Evolutionary conservation across 2,329 filamentous ascomycete genomes (phyloP).

Genomic region (Ilyonectria mors-panacis): DNA sequence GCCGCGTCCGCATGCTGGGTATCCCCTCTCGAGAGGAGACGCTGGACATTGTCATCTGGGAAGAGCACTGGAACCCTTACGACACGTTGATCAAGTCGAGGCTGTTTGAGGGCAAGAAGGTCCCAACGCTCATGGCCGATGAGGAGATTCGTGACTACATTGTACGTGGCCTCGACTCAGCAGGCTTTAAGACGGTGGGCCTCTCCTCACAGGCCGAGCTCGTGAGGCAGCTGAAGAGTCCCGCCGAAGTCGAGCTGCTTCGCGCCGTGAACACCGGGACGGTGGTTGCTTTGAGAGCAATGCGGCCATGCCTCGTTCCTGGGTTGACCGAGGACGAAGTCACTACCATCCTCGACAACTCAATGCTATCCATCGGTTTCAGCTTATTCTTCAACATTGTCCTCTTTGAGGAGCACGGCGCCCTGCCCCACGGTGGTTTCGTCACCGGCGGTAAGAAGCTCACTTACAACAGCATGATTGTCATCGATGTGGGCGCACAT

Average conservation of each 20-base stretch:
- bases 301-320: slow-evolving; percentile 68
- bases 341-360: slow-evolving; percentile 67
- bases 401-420: slow-evolving; percentile 70
- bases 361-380: slow-evolving; percentile 68
- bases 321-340: slow-evolving; percentile 73
- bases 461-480: slow-evolving; percentile 68
- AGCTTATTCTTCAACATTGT: slow-evolving; percentile 75
- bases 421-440: slow-evolving; percentile 68
- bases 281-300: slow-evolving; percentile 71
- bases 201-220: slow-evolving; percentile 68
- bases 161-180: slow-evolving; percentile 66
- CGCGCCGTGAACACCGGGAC: slow-evolving; percentile 76
- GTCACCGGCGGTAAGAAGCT: slow-evolving; percentile 66
- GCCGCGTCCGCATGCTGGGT: slow-evolving; percentile 69
- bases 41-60: slow-evolving; percentile 71
- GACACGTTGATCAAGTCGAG: slow-evolving; percentile 63
- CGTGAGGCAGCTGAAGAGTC: slow-evolving; percentile 71
- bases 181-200: slow-evolving; percentile 70
- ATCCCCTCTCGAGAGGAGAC: slow-evolving; percentile 67
- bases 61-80: slow-evolving; percentile 77
- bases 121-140: slow-evolving; percentile 71
- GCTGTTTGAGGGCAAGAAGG: slow-evolving; percentile 51
- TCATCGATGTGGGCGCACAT: slow-evolving; percentile 76
- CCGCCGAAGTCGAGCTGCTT: slow-evolving; percentile 69
- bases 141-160: slow-evolving; percentile 77